Evolutionary conservation across 441 rosid genomes (phyloP), one percentile per base, ranked within the genome.

Genomic region (Daphne laureola): DNA sequence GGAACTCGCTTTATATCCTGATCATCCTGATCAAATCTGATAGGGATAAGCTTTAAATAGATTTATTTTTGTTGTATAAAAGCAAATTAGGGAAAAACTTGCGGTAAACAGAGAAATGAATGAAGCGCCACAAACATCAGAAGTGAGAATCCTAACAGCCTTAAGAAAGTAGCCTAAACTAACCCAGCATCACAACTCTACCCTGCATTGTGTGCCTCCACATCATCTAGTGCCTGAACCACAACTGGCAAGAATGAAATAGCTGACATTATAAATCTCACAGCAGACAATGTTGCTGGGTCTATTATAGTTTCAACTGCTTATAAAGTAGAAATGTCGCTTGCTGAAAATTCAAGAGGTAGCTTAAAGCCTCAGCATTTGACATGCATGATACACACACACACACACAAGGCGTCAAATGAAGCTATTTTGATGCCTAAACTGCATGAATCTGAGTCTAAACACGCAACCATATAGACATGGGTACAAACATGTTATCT

Each of bases 111-210:
- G 63, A 45, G 81, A 77, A 46, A 84, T 40, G 61, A 84, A 82
- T 3, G 86, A 74, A 1, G 93, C 84, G 49, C 85, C 82, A 4
- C 93, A 82, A 25, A 85, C 85, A 58, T 82, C 83, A 7, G 87
- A 77, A 26, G 89, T 80, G 31, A 67, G 61, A 41, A 80, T 55
- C n/a, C 84, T 81, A 55, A 84, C 66, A 18, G 84, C 83, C 67
- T 79, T 79, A 69, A 74, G 69, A 16, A 82, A 64, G 66, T 84
- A 82, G 14, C 87, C 84, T 46, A 78, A 62, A 74, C 83, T 71
- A 57, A 75, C 73, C 84, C 87, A 83, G 17, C 80, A 44, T 13
- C 93, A 87, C 72, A 85, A 75, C 75, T 82, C 89, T 31, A 78
- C 53, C 84, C 89, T 5, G 84, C 78, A 61, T 76, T 76, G 14